Conservation (phyloP, 1,284 basidiomycete genomes). For the Exobasidium rhododendri region DNA sequence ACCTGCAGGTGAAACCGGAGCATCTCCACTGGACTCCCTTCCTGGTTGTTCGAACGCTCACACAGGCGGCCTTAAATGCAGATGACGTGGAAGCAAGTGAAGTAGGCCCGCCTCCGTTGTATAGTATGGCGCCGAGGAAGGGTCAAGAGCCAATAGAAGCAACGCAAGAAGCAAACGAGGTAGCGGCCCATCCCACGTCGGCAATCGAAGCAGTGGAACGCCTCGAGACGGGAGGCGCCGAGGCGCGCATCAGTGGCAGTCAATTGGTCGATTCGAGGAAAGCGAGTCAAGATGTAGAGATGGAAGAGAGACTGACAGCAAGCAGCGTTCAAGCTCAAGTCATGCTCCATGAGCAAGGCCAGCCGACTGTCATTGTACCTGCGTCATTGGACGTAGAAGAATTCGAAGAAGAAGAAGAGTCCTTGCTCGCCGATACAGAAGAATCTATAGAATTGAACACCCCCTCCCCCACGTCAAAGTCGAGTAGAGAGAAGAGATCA, state of each 20-base stretch:
- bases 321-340: neutral
- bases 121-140: neutral
- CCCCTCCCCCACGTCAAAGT: too few relatives aligned
- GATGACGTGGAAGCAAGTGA: neutral
- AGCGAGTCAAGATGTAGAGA: neutral
- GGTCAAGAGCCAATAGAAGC: neutral
- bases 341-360: neutral
- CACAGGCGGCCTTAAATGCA: neutral
- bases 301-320: neutral
- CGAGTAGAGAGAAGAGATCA: too few relatives aligned
- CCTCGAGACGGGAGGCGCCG: neutral
- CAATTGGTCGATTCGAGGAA: too few relatives aligned
- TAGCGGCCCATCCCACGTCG: neutral
- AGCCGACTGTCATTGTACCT: slow-evolving; percentile 3
- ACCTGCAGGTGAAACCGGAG: slow-evolving; percentile 75
- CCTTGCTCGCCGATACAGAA: neutral
- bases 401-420: neutral
- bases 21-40: slow-evolving; percentile 94
- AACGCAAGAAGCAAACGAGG: neutral
- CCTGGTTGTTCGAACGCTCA: slow-evolving; percentile 63
- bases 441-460: too few relatives aligned
- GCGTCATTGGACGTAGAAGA: neutral
- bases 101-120: neutral
- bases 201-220: neutral
- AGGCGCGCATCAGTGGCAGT: neutral